Evolutionary conservation across 2,329 filamentous ascomycete genomes (phyloP).

Genomic region (Xylariaceae sp.): DNA sequence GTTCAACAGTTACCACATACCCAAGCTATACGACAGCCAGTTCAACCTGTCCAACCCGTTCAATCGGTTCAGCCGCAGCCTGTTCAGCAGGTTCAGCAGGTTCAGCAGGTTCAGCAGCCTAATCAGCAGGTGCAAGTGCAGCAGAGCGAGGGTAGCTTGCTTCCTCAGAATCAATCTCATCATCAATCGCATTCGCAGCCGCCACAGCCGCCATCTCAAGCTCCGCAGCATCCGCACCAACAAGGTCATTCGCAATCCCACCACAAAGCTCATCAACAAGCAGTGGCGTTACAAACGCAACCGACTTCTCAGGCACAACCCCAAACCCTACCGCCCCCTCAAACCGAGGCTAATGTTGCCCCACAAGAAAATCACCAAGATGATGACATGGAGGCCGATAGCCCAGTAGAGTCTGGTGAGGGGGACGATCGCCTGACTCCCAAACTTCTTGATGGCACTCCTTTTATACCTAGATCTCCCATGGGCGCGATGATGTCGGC

Average conservation of each 20-base stretch:
- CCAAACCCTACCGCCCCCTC: constrained; percentile 29
- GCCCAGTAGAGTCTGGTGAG: constrained; percentile 44
- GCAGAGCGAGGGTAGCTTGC: constrained; percentile 31
- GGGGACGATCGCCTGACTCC: constrained; percentile 43
- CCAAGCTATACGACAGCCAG: constrained; percentile 31
- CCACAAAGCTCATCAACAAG: constrained; percentile 34
- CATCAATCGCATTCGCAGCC: constrained; percentile 28
- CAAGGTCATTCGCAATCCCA: constrained; percentile 24
- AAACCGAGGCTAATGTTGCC: constrained; percentile 29
- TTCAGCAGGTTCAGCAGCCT: constrained; percentile 29
- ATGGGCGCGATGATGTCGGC: constrained; percentile 59
- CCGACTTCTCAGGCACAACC: constrained; percentile 28
- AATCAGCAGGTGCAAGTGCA: constrained; percentile 31
- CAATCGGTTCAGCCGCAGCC: constrained; percentile 27
- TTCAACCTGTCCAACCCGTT: constrained; percentile 26
- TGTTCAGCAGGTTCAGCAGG: constrained; percentile 27
- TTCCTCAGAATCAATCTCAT: constrained; percentile 32
- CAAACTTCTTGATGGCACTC: constrained; percentile 47
- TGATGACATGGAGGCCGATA: constrained; percentile 53
- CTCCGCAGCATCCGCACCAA: constrained; percentile 20
- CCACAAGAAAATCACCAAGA: constrained; percentile 41
- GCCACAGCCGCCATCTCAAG: constrained; percentile 26
- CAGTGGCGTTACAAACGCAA: constrained; percentile 28
- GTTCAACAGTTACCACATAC: constrained; percentile 32
- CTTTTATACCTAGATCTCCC: constrained; percentile 50